phyloP scores from a whole-genome alignment of 768 basidiomycete genomes.

The Termitomyces sp. region DNA sequence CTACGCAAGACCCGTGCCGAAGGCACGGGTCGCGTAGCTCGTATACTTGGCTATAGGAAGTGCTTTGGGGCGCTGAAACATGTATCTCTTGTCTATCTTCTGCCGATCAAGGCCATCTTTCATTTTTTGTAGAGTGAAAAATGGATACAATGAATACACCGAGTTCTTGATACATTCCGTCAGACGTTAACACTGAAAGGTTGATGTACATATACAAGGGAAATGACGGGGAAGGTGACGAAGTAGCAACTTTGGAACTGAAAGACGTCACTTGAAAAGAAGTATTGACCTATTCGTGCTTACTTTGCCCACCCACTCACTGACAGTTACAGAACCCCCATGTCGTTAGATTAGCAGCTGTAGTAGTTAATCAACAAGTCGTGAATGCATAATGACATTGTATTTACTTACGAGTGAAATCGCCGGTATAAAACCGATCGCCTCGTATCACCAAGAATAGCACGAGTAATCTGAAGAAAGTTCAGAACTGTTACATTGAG shows the following conservation, averaged over 20 bases:
- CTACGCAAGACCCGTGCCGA: no score
- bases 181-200: neutral
- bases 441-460: conserved; percentile 48
- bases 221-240: conserved; percentile 16
- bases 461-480: conserved; percentile 32
- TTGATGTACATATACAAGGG: conserved; percentile 8
- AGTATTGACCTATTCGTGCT: neutral
- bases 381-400: neutral
- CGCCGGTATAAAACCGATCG: conserved; percentile 46
- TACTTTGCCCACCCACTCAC: conserved; percentile 21
- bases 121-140: conserved; percentile 43
- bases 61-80: conserved; percentile 32
- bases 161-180: conserved; percentile 6
- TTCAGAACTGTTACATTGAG: neutral
- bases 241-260: conserved; percentile 16
- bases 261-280: neutral
- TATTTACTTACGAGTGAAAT: conserved; percentile 38
- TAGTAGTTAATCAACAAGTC: conserved; percentile 18
- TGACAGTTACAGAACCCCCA: conserved; percentile 50
- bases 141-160: conserved; percentile 13
- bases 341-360: conserved; percentile 31
- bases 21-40: no score
- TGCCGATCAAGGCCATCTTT: conserved; percentile 30
- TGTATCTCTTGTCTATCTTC: conserved; percentile 31
- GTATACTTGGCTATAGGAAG: conserved; percentile 19